Conservation (phyloP, 2,329 filamentous ascomycete genomes). For the Arthrobotrys entomopaga region DNA sequence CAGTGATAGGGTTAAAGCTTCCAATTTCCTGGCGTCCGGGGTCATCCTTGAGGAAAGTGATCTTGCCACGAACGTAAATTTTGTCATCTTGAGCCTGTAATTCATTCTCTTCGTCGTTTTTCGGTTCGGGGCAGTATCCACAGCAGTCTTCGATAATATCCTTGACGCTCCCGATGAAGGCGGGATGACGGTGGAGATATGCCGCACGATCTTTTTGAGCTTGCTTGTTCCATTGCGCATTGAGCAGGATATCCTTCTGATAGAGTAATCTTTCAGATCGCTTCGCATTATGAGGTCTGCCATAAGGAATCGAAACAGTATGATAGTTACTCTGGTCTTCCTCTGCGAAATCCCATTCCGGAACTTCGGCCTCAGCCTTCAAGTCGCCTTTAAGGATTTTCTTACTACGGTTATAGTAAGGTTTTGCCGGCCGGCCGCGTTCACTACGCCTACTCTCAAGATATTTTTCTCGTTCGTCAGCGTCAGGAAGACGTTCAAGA, state of each 20-base stretch:
- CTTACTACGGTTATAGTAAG: not conserved
- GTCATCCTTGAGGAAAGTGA: conserved; percentile 81
- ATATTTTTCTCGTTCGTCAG: conserved; percentile 75
- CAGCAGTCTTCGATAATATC: conserved; percentile 85
- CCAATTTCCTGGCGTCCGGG: conserved; percentile 79
- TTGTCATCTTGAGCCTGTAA: conserved; percentile 77
- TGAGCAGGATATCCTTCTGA: conserved; percentile 81
- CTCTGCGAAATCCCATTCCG: conserved; percentile 78
- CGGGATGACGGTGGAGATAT: conserved; percentile 80
- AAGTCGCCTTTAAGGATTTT: conserved; percentile 76
- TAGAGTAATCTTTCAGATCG: conserved; percentile 85
- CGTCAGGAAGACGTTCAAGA: conserved; percentile 79
- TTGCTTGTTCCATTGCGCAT: conserved; percentile 81
- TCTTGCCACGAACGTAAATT: conserved; percentile 75
- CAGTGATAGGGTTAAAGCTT: conserved; percentile 60
- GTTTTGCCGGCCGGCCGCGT: conserved; percentile 71
- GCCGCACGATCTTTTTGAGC: conserved; percentile 74
- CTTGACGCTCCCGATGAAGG: conserved; percentile 79
- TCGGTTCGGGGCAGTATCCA: conserved; percentile 76
- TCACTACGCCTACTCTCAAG: conserved; percentile 76
- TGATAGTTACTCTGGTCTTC: conserved; percentile 83
- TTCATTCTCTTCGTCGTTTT: conserved; percentile 76
- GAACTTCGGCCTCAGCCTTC: conserved; percentile 75
- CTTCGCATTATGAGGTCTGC: conserved; percentile 68
- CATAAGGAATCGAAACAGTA: conserved; percentile 78